A percentile compares a stretch with the other conserved stretches of the same genome.
Evolutionary conservation across 305 asterid species (phyloP).

Genomic region (Solanum hybrid): DNA sequence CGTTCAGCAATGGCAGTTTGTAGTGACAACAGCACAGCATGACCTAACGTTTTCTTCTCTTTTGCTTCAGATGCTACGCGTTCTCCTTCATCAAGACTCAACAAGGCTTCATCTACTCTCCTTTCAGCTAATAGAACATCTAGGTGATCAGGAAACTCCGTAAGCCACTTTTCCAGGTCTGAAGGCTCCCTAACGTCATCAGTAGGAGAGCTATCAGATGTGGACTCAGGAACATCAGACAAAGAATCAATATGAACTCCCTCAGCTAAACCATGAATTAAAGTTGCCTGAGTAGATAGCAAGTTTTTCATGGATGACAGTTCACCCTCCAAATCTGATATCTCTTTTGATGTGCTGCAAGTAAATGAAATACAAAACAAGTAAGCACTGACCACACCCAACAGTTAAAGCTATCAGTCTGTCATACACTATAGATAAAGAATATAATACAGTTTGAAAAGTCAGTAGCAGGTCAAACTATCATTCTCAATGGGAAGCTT

Average conservation of each 20-base stretch:
- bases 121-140: slow-evolving; percentile 95
- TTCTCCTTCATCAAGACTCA: slow-evolving; percentile 87
- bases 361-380: background rate
- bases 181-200: slow-evolving; percentile 60
- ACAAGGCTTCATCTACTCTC: slow-evolving; percentile 91
- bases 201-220: slow-evolving; percentile 29
- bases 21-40: slow-evolving; percentile 40
- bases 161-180: slow-evolving; percentile 67
- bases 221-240: slow-evolving; percentile 41
- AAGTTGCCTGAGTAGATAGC: slow-evolving; percentile 90
- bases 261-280: slow-evolving; percentile 85
- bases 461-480: background rate
- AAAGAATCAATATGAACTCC: slow-evolving; percentile 73
- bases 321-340: slow-evolving; percentile 97
- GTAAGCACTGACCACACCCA: background rate
- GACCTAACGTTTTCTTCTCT: slow-evolving; percentile 44
- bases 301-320: slow-evolving; percentile 94
- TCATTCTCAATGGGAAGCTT: background rate
- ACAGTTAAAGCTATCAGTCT: background rate
- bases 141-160: slow-evolving; percentile 82
- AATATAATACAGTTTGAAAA: background rate
- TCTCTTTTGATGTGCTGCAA: slow-evolving; percentile 94
- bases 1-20: slow-evolving; percentile 63
- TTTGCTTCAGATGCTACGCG: slow-evolving; percentile 59
- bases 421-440: background rate